These are phyloP conservation scores for Beta lomatogona DNA, from an alignment of 179 eudicot species.

Conservation along the genomic window DNA sequence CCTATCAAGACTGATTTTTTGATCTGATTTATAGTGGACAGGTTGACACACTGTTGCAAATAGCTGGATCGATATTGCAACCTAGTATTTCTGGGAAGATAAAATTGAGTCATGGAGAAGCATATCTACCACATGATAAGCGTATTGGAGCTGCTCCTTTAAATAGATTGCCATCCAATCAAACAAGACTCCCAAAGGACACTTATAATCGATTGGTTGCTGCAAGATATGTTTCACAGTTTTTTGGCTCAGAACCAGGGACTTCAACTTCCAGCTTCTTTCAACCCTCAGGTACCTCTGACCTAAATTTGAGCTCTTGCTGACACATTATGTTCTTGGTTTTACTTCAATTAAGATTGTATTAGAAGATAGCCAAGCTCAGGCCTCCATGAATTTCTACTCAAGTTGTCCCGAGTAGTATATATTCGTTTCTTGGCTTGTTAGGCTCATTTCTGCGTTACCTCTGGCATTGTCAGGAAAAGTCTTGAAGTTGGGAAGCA, in stretches of 20 bases:
- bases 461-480: conserved; percentile 51
- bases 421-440: not conserved
- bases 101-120: conserved; percentile 95
- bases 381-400: not conserved
- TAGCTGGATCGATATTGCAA: conserved; percentile 87
- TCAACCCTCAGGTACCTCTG: conserved; percentile 60
- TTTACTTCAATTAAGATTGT: not conserved
- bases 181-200: conserved; percentile 59
- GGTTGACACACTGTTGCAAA: too few species aligned
- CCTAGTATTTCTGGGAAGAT: conserved; percentile 94
- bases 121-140: conserved; percentile 98
- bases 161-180: conserved; percentile 62
- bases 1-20: too few species aligned
- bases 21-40: too few species aligned
- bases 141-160: conserved; percentile 88
- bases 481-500: conserved; percentile 70
- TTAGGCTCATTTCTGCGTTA: conserved; percentile 4
- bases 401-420: not conserved
- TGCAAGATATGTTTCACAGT: conserved; percentile 86
- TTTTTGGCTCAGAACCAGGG: conserved; percentile 77
- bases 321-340: not conserved
- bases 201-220: conserved; percentile 79
- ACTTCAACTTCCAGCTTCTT: conserved; percentile 50
- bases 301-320: conserved; percentile 1
- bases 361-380: not conserved